Conservation (phyloP, 768 basidiomycete species). For the Hypsizygus marmoreus region DNA sequence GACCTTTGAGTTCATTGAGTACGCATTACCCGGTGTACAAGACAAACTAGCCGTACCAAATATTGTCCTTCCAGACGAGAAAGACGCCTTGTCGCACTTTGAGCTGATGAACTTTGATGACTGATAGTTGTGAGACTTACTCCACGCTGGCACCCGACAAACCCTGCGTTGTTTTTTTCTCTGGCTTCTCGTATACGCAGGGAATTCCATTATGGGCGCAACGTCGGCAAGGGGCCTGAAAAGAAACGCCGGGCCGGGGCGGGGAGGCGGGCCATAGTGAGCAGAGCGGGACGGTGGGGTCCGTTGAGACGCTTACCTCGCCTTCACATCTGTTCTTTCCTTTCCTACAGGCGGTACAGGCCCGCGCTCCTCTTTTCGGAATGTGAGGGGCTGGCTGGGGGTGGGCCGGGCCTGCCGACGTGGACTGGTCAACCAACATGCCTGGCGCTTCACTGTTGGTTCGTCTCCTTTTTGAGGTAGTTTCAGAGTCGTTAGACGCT, state of each 20-base stretch:
- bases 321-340: slow-evolving; percentile 94
- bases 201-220: slow-evolving; percentile 80
- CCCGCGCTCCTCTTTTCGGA: slow-evolving; percentile 87
- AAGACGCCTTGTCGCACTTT: slow-evolving; percentile 54
- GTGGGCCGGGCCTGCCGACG: slow-evolving; percentile 32
- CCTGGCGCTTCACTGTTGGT: slow-evolving; percentile 34
- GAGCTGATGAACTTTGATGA: slow-evolving; percentile 6
- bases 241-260: slow-evolving; percentile 69
- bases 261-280: slow-evolving; percentile 70
- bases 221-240: slow-evolving; percentile 85
- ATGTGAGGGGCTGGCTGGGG: slow-evolving; percentile 56
- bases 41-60: slow-evolving; percentile 48
- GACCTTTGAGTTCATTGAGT: slow-evolving; percentile 45
- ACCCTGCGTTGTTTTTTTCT: slow-evolving; percentile 73
- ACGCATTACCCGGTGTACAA: slow-evolving; percentile 5
- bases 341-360: slow-evolving; percentile 87
- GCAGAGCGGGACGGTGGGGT: slow-evolving; percentile 45
- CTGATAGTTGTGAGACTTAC: slow-evolving; percentile 42
- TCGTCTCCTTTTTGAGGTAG: slow-evolving; percentile 59
- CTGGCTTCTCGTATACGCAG: slow-evolving; percentile 90
- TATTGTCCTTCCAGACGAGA: slow-evolving; percentile 87
- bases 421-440: slow-evolving; percentile 35
- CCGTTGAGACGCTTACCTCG: slow-evolving; percentile 59
- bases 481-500: slow-evolving; percentile 55
- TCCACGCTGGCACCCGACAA: slow-evolving; percentile 70